Evolutionary conservation across 2,329 filamentous ascomycete species (phyloP).

Genomic region (Pseudocercospora musae): DNA sequence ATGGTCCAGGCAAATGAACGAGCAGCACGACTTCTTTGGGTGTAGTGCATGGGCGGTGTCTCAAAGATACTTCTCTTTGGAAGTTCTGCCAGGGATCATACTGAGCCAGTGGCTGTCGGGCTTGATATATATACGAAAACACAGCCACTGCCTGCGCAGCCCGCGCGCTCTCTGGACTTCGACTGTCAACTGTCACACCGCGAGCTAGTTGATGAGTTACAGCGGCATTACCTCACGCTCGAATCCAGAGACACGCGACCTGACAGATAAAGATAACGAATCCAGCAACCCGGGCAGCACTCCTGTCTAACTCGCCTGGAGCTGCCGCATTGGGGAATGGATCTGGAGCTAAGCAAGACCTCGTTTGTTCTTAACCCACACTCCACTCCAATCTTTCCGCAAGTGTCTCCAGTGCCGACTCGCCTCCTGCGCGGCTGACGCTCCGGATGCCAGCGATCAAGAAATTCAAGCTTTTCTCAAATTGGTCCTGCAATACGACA

Average conservation of each 20-base stretch:
- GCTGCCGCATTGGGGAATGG: background rate
- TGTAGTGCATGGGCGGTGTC: too few relatives aligned
- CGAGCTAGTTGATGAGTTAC: too few relatives aligned
- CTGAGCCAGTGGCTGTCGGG: too few relatives aligned
- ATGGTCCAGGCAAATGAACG: too few relatives aligned
- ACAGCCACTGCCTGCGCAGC: background rate
- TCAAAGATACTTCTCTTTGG: too few relatives aligned
- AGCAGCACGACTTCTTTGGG: too few relatives aligned
- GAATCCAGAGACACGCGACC: background rate
- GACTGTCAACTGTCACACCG: too few relatives aligned
- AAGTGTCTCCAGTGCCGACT: constrained; percentile 73
- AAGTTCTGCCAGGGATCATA: too few relatives aligned
- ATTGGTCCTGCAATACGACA: constrained; percentile 60
- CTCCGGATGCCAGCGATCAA: constrained; percentile 69
- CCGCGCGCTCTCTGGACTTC: background rate
- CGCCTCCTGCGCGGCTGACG: constrained; percentile 69
- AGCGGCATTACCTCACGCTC: too few relatives aligned
- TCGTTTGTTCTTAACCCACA: background rate
- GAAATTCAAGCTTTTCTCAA: constrained; percentile 66
- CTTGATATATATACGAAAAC: background rate
- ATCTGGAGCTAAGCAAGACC: background rate
- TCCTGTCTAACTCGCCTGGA: background rate
- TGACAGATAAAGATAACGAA: background rate
- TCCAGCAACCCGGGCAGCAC: background rate
- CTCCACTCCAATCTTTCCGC: constrained; percentile 69